Evolutionary conservation across 768 basidiomycete species (phyloP), one percentile per base, ranked within the genome.

Genomic region (Leccinum barrowsii): DNA sequence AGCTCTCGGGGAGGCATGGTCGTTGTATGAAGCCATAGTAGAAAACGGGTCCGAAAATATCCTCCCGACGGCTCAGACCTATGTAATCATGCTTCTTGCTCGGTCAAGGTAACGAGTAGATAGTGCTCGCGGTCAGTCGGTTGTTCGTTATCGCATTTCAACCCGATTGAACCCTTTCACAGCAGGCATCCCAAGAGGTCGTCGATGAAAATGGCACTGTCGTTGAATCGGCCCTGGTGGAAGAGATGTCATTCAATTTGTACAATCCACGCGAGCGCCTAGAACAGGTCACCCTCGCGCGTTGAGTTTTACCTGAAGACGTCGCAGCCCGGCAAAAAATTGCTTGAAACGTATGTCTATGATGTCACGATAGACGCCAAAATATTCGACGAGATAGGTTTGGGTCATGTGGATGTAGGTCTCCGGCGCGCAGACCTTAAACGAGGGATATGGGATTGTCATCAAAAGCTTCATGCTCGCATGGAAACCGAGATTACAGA

Each of bases 371-470:
- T 84, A 2, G 82, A 85, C 65, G 74, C 80, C 8, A 79, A 86
- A 57, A 52, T 79, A 1, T 80, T 92, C 54, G 78, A 82, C 5
- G 75, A 80, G 28, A 76, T 88, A 17, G 86, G 87, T 13, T 63
- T 91, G 22, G 79, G 71, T 26, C 77, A 74, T 57, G 72, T 76
- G 30, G 77, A 75, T 58, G 73, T 73, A 19, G 73, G 74, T 8
- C 73, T 84, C 54, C 76, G 75, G 47, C 73, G 76, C 32, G 74
- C 75, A 15, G 80, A 84, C 62, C 74, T 95, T 24, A 84, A 86
- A 62, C 71, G 74, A 42, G 89, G 88, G 89, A 92, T 96, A 89
- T 92, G 89, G 87, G 75, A 82, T 7, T 96, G 93, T 94, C 88
- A 93, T 65, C 65, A 73, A 17, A 79, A 80, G 60, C 78, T 94